Base-by-base conservation (phyloP, 306 rosid genomes). In the Castanopsis chinensis region DNA sequence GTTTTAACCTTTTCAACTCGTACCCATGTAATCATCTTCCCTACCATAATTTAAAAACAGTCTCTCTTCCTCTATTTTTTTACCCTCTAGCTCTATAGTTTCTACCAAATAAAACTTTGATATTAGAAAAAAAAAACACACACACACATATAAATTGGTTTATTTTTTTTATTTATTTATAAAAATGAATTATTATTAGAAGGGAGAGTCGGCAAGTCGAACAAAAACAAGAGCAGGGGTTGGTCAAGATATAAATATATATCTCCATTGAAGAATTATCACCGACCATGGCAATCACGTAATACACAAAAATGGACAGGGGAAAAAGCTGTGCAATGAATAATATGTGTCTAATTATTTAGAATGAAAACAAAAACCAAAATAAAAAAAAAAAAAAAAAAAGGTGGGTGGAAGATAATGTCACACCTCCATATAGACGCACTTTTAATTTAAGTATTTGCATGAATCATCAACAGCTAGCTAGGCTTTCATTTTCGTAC, bases 401-500 rank as follows among this genome's bases (percentile, higher is more conserved):
- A 55, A 32, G n/a, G 76, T 72, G 76, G 59, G 64, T 73, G 83
- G 73, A 59, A 33, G 53, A 74, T 68, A 83, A 74, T 77, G 80
- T 60, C 80, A 68, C 41, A 32, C 3, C 25, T 13, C 23, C 65
- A 59, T 32, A 64, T 6, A 35, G 43, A 19, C 27, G 51, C 72
- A 18, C 72, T 68, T 68, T 68, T 17, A 30, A 23, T 8, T 17
- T 11, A 58, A 32, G n/a, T 14, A 60, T 13, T 21, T 65, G 63
- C 49, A 79, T 79, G 75, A 81, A 74, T 78, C 25, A 51, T 59
- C 27, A 80, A 77, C 61, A 72, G 73, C 76, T 76, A 72, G 57
- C 67, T 23, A 51, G 20, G 21, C 57, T 79, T 81, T 83, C 83
- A 64, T 76, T 79, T 59, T 79, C 82, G 65, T 43, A 54, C 81